Percentiles rank a stretch among this genome's conserved stretches.
These are phyloP conservation scores for Phyllosticta citrichinensis DNA, from an alignment of 2,329 filamentous ascomycete genomes.

Conservation along the genomic window DNA sequence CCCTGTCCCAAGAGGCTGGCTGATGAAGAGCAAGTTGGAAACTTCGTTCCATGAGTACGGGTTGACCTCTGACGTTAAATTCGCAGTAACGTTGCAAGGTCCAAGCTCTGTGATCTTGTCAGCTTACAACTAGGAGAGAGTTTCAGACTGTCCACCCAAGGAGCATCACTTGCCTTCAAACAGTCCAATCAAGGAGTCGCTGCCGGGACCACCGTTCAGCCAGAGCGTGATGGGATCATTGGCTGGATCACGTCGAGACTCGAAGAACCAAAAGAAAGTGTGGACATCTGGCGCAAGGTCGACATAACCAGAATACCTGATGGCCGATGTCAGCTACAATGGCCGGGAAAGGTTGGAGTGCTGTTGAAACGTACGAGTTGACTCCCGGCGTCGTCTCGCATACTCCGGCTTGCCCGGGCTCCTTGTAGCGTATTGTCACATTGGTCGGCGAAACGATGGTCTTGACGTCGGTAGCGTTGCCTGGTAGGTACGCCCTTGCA, in stretches of 20 bases:
- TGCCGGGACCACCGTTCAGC: conserved; percentile 46
- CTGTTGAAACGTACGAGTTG: conserved; percentile 24
- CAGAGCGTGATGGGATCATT: conserved; percentile 42
- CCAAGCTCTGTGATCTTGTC: conserved; percentile 22
- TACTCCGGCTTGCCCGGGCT: conserved; percentile 38
- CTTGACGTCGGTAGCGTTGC: conserved; percentile 34
- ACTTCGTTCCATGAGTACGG: conserved; percentile 51
- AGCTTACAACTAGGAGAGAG: background rate
- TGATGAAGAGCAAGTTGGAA: conserved; percentile 52
- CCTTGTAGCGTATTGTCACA: conserved; percentile 40
- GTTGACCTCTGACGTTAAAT: conserved; percentile 34
- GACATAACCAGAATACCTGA: conserved; percentile 34
- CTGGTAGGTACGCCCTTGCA: conserved; percentile 24
- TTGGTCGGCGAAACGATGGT: conserved; percentile 36
- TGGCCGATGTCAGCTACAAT: background rate
- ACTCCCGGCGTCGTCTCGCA: conserved; percentile 45
- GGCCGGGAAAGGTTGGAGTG: background rate
- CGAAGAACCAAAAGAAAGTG: conserved; percentile 42
- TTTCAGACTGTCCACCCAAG: background rate
- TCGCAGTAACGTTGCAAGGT: conserved; percentile 30
- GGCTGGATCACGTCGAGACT: conserved; percentile 37
- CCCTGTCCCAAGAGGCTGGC: conserved; percentile 50
- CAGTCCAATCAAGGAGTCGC: conserved; percentile 44
- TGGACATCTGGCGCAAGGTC: conserved; percentile 29
- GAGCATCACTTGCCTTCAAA: conserved; percentile 34